A percentile compares a stretch with the other conserved stretches of the same genome.
Conservation (phyloP, 2,329 filamentous ascomycete species). For the Aspergillus puulaauensis region DNA sequence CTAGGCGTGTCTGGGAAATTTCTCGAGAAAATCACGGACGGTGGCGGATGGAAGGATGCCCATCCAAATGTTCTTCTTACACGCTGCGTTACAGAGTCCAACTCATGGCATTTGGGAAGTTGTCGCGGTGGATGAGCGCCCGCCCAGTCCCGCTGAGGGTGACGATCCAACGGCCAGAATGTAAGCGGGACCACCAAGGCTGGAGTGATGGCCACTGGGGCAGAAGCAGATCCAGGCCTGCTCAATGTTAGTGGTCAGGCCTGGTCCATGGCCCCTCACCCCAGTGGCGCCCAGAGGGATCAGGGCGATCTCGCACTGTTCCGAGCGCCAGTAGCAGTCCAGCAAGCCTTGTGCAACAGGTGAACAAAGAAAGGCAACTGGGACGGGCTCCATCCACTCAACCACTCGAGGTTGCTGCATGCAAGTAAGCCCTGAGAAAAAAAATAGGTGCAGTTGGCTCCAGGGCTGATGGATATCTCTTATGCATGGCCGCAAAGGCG, state of each 20-base stretch:
- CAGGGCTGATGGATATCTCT: no score
- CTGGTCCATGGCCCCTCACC: no score
- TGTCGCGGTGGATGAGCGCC: not conserved
- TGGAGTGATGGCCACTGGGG: not conserved
- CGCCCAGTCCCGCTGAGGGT: not conserved
- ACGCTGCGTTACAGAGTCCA: not conserved
- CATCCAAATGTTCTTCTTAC: not conserved
- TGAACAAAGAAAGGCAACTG: not conserved
- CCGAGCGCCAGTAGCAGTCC: not conserved
- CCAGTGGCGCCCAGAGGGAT: not conserved
- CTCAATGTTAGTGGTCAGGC: not conserved
- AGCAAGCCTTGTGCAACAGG: not conserved
- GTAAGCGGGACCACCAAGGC: not conserved
- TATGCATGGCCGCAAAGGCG: no score
- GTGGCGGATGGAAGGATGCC: not conserved
- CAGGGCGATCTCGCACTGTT: not conserved
- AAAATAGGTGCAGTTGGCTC: no score
- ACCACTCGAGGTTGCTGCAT: no score
- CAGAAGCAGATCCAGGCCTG: not conserved
- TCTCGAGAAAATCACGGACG: not conserved
- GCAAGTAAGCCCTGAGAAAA: no score
- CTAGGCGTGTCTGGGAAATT: not conserved
- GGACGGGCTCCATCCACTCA: no score
- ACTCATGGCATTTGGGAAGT: not conserved
- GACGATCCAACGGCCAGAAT: conserved; percentile 4